These are phyloP conservation scores for Cyclaneusma minus DNA, from an alignment of 2,329 filamentous ascomycete genomes.

Conservation along the genomic window DNA sequence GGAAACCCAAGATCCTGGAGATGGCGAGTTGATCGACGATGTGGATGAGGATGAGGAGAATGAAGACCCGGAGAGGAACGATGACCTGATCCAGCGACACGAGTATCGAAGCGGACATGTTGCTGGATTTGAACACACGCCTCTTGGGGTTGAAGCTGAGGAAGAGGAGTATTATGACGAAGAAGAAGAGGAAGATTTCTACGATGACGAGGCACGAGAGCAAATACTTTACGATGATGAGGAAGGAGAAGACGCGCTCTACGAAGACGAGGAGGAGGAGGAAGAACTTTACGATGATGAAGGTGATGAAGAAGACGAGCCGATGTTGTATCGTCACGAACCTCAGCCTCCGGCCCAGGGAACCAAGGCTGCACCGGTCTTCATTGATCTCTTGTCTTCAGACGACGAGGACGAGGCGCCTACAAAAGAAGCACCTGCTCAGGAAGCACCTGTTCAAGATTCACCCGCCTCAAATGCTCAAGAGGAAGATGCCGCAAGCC, in stretches of 20 bases:
- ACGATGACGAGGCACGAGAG: slow-evolving; percentile 3
- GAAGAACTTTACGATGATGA: slow-evolving; percentile 20
- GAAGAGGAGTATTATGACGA: slow-evolving; percentile 8
- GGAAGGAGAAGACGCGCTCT: slow-evolving; percentile 6
- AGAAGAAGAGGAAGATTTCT: slow-evolving; percentile 2
- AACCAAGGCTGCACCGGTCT: slow-evolving; percentile 7
- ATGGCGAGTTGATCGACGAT: slow-evolving; percentile 11
- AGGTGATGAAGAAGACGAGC: slow-evolving; percentile 9
- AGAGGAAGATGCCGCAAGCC: no score
- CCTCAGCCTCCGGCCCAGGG: background rate
- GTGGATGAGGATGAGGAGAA: slow-evolving; percentile 16
- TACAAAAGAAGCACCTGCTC: background rate
- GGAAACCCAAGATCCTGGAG: no score
- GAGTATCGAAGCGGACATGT: no score
- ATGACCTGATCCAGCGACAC: no score
- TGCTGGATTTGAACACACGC: no score
- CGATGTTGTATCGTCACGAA: background rate
- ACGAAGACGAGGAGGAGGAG: slow-evolving; percentile 12
- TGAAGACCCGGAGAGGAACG: slow-evolving; percentile 13
- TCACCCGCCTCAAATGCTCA: no score
- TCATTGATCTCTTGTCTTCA: slow-evolving; percentile 19
- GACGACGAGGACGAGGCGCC: slow-evolving; percentile 19
- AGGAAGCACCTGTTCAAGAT: background rate
- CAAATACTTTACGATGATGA: slow-evolving; percentile 3
- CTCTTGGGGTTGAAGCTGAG: no score